These are phyloP conservation scores for Dendrocalamus latiflorus DNA, from an alignment of 202 grass and related monocot genomes.

Conservation along the genomic window DNA sequence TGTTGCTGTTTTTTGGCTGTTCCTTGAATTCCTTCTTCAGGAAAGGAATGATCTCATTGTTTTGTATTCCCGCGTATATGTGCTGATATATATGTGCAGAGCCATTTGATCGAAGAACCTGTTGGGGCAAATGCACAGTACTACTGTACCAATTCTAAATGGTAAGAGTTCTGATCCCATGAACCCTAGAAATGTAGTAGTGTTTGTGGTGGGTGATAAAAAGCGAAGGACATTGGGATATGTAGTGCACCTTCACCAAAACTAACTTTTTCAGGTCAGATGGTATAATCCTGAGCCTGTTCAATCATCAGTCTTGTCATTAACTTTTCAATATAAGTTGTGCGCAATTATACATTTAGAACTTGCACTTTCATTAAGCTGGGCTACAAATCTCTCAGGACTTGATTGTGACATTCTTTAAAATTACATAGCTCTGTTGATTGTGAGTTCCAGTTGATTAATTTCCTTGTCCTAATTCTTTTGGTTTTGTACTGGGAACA, in stretches of 20 bases:
- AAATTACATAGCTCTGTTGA: not conserved
- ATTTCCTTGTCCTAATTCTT: not conserved
- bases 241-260: not conserved
- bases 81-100: not conserved
- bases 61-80: too few species aligned
- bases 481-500: not conserved
- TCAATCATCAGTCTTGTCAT: not conserved
- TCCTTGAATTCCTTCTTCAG: not conserved
- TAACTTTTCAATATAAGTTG: not conserved
- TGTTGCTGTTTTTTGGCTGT: too few species aligned
- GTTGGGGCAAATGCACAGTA: not conserved
- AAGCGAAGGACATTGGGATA: too few species aligned
- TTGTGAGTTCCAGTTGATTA: not conserved
- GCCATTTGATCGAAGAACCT: not conserved
- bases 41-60: not conserved
- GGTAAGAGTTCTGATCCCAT: not conserved
- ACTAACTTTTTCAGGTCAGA: not conserved
- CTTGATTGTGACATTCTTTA: not conserved
- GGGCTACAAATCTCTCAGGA: too few species aligned
- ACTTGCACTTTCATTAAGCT: not conserved
- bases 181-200: not conserved
- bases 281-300: not conserved
- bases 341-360: not conserved
- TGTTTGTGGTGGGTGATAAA: not conserved
- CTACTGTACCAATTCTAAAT: not conserved